phyloP scores from a whole-genome alignment of 148 eudicot genomes.

The Cornus controversa region DNA sequence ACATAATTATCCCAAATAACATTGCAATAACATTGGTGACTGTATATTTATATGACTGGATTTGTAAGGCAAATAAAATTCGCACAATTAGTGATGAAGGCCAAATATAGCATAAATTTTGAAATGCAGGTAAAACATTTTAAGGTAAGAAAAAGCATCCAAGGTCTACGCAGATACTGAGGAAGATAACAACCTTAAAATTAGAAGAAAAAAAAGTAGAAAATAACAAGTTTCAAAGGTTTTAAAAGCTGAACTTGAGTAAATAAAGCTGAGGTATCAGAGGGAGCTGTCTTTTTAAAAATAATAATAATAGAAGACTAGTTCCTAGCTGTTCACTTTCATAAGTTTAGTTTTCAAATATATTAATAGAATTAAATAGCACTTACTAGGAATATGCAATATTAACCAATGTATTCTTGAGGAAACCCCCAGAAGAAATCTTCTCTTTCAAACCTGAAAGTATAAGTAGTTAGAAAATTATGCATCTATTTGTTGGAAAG shows the following conservation, averaged over 20 bases:
- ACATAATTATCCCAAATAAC: not conserved
- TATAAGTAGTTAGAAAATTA: not conserved
- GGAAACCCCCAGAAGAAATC: constrained; percentile 56
- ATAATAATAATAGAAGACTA: not conserved
- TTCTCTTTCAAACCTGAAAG: constrained; percentile 69
- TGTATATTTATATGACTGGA: not conserved
- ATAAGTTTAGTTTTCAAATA: not conserved
- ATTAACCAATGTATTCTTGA: constrained; percentile 73
- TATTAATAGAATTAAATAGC: not conserved
- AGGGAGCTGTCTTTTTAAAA: not conserved
- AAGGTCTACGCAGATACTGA: not conserved
- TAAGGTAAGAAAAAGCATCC: not conserved
- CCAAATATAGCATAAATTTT: not conserved
- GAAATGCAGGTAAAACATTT: not conserved
- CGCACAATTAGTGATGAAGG: not conserved
- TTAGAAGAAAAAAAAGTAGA: not conserved
- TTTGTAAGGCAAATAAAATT: not conserved
- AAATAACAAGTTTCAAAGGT: not conserved
- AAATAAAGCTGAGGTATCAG: not conserved
- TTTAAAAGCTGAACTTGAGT: not conserved
- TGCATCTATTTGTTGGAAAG: not conserved
- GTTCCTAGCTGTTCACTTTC: not conserved
- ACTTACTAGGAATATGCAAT: constrained; percentile 87
- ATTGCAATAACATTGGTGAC: not conserved
- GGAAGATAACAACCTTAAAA: not conserved